Base-by-base conservation (phyloP, 371 early-diverging fungal species). In the Rhizopus arrhizus region DNA sequence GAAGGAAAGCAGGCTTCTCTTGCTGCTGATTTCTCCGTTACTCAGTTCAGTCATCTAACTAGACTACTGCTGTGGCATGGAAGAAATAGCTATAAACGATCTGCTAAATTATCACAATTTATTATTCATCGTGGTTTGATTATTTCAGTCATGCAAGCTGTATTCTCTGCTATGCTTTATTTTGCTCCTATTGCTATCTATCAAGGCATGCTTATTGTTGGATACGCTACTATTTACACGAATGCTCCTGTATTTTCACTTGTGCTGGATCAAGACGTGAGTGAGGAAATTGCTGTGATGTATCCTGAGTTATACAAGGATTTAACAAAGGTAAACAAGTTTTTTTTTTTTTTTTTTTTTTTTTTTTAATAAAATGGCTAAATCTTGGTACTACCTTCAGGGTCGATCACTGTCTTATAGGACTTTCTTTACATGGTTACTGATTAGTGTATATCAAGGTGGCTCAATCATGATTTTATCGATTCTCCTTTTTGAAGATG, bases 231-330 rank as follows among this genome's bases (percentile, higher is more conserved):
- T 8, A 66, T 96, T 3, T 99, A 95, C 68, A 99, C 99, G 3
- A 97, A 96, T 88, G 93, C 92, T 10, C 99, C 99, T 0, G 95
- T 99, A 22, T 98, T 97, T 57, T 95, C 97, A 10, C 77, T 98
- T 36, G 97, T 99, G 0, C 76, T 95, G 36, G 95, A 96, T 65
- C 86, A 85, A 56, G 99, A 99, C 75, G 90, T 98, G 29, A 84
- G 86, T 45, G 95, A 95, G 61, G 92, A 94, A n/a, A 92, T 92
- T 59, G 96, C 96, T 2, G 67, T 97, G 65, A 71, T 93, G 68
- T 99, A 95, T 67, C 99, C 99, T 0, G 99, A 99, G 73, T 85
- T 99, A 5, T 99, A 99, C 75, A 94, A 94, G 41, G 99, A 99
- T 49, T 75, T 99, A 62, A 90, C 90, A 43, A 95, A 94, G 79